Percentiles rank a stretch among this genome's conserved stretches.
phyloP scores from a whole-genome alignment of 352 stramenopile species.

The Pythium grandisporangium region DNA sequence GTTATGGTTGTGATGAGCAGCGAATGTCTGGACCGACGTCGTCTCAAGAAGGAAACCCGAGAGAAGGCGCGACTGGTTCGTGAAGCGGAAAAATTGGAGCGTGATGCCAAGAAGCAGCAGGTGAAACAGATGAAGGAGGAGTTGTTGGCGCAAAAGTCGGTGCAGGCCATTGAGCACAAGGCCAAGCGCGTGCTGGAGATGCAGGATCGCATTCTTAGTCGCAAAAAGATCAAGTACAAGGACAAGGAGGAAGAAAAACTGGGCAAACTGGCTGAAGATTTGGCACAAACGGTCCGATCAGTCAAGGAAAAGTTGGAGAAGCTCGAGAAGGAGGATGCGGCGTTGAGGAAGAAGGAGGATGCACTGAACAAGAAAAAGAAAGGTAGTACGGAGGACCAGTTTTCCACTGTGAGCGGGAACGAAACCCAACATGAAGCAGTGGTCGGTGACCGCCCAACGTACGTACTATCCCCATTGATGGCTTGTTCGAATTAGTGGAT shows the following conservation, averaged over 20 bases:
- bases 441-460: constrained; percentile 46
- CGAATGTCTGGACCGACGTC: constrained; percentile 72
- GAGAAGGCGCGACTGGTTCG: constrained; percentile 70
- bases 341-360: constrained; percentile 73
- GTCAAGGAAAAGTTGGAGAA: constrained; percentile 82
- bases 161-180: constrained; percentile 76
- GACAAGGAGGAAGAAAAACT: constrained; percentile 85
- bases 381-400: too few relatives aligned
- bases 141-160: constrained; percentile 53
- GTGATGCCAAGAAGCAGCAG: constrained; percentile 50
- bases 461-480: too few relatives aligned
- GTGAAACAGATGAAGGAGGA: constrained; percentile 71
- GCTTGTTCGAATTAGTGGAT: too few relatives aligned
- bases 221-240: constrained; percentile 87
- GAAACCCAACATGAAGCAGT: constrained; percentile 31
- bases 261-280: constrained; percentile 65
- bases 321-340: constrained; percentile 78
- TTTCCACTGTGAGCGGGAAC: too few relatives aligned
- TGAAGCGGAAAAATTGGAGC: constrained; percentile 75
- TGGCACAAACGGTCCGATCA: constrained; percentile 61
- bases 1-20: constrained; percentile 8
- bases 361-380: constrained; percentile 76
- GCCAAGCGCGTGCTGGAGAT: constrained; percentile 82
- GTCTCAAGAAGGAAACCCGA: constrained; percentile 62
- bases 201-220: constrained; percentile 79